Conservation (phyloP, 495 filamentous ascomycete genomes). For the Pyronema omphalodes region DNA sequence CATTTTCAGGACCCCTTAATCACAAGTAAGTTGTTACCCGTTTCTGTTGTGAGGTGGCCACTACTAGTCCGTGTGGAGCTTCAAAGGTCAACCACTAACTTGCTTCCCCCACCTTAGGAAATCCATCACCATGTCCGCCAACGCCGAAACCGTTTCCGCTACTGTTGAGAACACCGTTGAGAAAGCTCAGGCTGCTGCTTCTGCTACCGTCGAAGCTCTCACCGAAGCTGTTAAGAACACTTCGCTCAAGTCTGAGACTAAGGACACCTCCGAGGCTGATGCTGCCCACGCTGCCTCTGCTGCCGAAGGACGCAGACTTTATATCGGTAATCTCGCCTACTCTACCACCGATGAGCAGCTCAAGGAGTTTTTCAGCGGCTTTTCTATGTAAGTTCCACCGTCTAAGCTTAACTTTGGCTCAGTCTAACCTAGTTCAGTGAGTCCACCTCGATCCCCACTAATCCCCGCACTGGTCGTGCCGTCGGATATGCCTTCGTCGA, state of each 20-base stretch:
- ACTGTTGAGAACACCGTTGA: slow-evolving; percentile 33
- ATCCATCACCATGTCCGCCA: slow-evolving; percentile 40
- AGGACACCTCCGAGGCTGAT: slow-evolving; percentile 41
- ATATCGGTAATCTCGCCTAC: slow-evolving; percentile 99
- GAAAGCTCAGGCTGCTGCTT: slow-evolving; percentile 39
- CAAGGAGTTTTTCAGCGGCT: slow-evolving; percentile 96
- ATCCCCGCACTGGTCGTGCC: slow-evolving; percentile 92
- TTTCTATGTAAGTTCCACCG: slow-evolving; percentile 69
- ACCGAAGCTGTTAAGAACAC: slow-evolving; percentile 68
- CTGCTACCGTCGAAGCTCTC: slow-evolving; percentile 48
- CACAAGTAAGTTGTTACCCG: slow-evolving; percentile 13
- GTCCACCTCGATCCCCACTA: slow-evolving; percentile 94
- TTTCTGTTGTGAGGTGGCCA: slow-evolving; percentile 3
- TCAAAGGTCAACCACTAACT: slow-evolving; percentile 4
- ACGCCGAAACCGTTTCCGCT: slow-evolving; percentile 33
- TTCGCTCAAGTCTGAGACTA: slow-evolving; percentile 36
- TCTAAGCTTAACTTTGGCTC: not conserved
- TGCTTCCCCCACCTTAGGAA: slow-evolving; percentile 10
- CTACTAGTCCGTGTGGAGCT: not conserved
- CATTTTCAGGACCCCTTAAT: slow-evolving; percentile 6
- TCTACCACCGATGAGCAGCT: slow-evolving; percentile 99
- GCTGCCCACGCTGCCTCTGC: slow-evolving; percentile 90
- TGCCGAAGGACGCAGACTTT: slow-evolving; percentile 93
- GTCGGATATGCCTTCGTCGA: slow-evolving; percentile 99
- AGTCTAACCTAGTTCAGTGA: slow-evolving; percentile 40